Conservation (phyloP, 306 rosid genomes). For the Argentina anserina region DNA sequence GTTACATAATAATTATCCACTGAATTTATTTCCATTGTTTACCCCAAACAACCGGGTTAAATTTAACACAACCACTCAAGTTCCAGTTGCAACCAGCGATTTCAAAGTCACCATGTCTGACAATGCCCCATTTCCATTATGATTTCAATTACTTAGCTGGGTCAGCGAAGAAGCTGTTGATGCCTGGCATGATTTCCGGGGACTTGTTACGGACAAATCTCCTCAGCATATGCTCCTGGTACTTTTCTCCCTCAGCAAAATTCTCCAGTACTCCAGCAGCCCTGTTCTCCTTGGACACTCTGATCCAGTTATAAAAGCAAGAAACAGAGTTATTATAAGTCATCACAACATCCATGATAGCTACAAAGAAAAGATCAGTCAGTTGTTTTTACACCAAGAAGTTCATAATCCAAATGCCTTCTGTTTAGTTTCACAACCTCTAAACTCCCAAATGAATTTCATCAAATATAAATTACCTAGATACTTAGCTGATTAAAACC, state of each 20-base stretch:
- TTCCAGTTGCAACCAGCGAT: constrained; percentile 2
- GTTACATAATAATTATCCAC: constrained; percentile 24
- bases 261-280: constrained; percentile 89
- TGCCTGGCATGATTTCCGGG: constrained; percentile 71
- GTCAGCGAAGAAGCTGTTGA: constrained; percentile 67
- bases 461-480: not conserved
- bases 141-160: constrained; percentile 44
- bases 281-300: constrained; percentile 75
- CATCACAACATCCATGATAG: not conserved
- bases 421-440: not conserved
- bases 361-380: not conserved
- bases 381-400: not conserved
- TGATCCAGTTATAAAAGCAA: constrained; percentile 8
- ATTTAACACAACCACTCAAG: constrained; percentile 5
- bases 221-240: constrained; percentile 62
- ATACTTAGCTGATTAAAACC: not conserved
- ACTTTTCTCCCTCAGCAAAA: constrained; percentile 74
- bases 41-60: constrained; percentile 20
- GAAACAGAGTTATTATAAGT: not conserved
- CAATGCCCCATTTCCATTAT: not conserved
- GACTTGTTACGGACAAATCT: constrained; percentile 62
- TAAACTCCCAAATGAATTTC: not conserved
- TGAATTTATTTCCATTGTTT: constrained; percentile 16
- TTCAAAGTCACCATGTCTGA: constrained; percentile 16
- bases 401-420: not conserved